Percentiles rank a stretch among this genome's conserved stretches.
Evolutionary conservation across 768 basidiomycete genomes (phyloP).

Genomic region (Leccinum olivaceopallidum): DNA sequence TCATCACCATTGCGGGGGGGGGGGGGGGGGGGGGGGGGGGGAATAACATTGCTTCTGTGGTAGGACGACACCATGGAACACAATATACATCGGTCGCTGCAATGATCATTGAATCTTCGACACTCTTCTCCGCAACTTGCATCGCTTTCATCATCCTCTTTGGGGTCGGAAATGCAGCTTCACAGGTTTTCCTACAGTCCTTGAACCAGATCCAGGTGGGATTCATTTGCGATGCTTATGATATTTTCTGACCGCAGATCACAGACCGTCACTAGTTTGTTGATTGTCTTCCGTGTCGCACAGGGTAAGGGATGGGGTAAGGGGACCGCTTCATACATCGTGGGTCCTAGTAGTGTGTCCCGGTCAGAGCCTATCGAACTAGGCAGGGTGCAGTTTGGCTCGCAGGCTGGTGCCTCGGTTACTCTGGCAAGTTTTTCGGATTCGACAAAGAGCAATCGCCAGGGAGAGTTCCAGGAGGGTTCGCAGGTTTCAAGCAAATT

Average conservation of each 20-base stretch:
- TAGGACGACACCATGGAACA: neutral
- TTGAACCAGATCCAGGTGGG: neutral
- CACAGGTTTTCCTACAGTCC: neutral
- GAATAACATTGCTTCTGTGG: neutral
- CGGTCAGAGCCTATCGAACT: neutral
- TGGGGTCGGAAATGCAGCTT: neutral
- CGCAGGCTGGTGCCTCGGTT: neutral
- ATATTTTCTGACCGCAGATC: neutral
- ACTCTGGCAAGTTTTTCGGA: neutral
- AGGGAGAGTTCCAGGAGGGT: neutral
- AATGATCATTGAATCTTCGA: neutral
- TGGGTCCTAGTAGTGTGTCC: neutral
- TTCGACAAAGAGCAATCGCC: neutral
- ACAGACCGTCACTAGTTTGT: neutral
- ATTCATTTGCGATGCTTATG: neutral
- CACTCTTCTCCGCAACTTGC: neutral
- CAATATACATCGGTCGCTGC: neutral
- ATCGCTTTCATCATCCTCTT: neutral
- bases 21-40: too few species aligned
- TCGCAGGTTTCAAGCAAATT: neutral
- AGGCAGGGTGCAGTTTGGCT: neutral
- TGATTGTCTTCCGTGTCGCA: neutral
- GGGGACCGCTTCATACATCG: neutral
- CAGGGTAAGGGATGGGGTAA: neutral
- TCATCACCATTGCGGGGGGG: too few species aligned